Evolutionary conservation across 768 basidiomycete genomes (phyloP).

Genomic region (Russula sp.): DNA sequence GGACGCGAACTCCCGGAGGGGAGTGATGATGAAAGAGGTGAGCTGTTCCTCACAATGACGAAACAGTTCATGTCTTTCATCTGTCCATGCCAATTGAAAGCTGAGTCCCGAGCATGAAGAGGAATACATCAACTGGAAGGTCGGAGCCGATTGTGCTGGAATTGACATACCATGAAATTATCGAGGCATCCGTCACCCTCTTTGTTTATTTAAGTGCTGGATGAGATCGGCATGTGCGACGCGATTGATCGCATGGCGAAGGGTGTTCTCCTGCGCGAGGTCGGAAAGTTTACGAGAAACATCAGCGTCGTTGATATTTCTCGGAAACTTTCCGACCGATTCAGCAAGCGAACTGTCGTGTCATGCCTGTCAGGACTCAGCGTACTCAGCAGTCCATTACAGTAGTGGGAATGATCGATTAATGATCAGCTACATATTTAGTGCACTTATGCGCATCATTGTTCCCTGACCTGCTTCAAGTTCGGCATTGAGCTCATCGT

Average conservation of each 20-base stretch:
- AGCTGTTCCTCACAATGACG: too few species aligned
- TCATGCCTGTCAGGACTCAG: background rate
- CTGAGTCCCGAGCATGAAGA: slow-evolving; percentile 16
- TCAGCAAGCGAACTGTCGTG: slow-evolving; percentile 18
- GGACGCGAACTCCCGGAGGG: too few species aligned
- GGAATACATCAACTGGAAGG: background rate
- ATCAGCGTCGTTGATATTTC: too few species aligned
- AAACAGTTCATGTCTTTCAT: too few species aligned
- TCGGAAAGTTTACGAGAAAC: slow-evolving; percentile 18
- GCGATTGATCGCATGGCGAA: slow-evolving; percentile 22
- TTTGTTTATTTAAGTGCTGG: slow-evolving; percentile 13
- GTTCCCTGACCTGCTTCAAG: too few species aligned
- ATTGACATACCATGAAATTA: background rate
- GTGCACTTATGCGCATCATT: too few species aligned
- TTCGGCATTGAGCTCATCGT: too few species aligned
- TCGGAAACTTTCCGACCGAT: too few species aligned
- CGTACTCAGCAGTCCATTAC: too few species aligned
- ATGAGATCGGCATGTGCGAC: slow-evolving; percentile 19
- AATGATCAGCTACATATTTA: too few species aligned
- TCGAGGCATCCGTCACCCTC: background rate
- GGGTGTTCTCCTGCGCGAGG: slow-evolving; percentile 23
- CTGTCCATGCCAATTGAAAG: slow-evolving; percentile 20
- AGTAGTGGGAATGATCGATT: too few species aligned
- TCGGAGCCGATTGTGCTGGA: background rate
- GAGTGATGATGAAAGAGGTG: too few species aligned